phyloP scores from a whole-genome alignment of 108 stramenopile species.

The Cyclotella atomus region DNA sequence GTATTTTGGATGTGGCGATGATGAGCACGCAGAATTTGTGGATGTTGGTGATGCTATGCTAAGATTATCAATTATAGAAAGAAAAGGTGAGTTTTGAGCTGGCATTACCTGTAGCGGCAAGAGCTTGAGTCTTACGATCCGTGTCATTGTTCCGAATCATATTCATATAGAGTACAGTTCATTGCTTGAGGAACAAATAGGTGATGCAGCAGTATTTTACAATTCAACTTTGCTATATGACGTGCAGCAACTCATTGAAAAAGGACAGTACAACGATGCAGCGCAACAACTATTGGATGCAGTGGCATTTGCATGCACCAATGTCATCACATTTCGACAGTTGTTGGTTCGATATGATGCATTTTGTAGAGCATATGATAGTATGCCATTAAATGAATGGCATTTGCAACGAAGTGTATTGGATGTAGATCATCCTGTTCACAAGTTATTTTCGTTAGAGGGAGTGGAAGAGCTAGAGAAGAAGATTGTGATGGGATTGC shows the following conservation, averaged over 20 bases:
- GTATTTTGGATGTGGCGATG: conserved; percentile 33
- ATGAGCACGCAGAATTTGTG: neutral
- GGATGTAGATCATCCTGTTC: conserved; percentile 16
- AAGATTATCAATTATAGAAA: conserved; percentile 18
- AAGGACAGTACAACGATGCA: conserved; percentile 14
- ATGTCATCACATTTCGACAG: conserved; percentile 37
- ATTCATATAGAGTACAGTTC: conserved; percentile 8
- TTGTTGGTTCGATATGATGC: conserved; percentile 47
- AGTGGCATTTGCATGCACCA: conserved; percentile 41
- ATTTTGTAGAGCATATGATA: conserved; percentile 36
- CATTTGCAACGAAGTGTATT: conserved; percentile 20
- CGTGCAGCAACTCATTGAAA: conserved; percentile 13
- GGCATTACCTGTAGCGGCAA: neutral
- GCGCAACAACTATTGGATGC: conserved; percentile 30
- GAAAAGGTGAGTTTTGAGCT: conserved; percentile 9
- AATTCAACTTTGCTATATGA: neutral
- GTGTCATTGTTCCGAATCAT: too few species aligned
- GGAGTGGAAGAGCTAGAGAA: conserved; percentile 39
- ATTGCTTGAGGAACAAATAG: conserved; percentile 8
- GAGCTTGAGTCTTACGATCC: too few species aligned
- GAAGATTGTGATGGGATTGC: conserved; percentile 21
- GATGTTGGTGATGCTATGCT: conserved; percentile 22
- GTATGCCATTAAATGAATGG: conserved; percentile 23
- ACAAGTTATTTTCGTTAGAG: conserved; percentile 26
- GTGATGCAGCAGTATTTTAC: conserved; percentile 20